Evolutionary conservation across 1,284 basidiomycete species (phyloP).

Genomic region (Marasmius tenuissimus): DNA sequence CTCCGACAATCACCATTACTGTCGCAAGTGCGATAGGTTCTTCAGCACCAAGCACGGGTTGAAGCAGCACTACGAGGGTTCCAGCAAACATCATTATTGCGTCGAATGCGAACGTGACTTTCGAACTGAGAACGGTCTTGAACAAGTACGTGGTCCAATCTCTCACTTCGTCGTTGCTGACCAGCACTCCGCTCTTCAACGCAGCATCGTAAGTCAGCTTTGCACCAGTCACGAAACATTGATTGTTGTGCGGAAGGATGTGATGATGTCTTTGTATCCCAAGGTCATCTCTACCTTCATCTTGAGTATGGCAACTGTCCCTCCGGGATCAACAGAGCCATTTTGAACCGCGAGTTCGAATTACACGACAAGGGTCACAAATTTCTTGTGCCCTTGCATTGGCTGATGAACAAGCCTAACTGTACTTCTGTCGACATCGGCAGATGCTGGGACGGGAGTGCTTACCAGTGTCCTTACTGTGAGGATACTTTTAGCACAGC

Average conservation of each 20-base stretch:
- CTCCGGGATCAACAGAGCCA: conserved; percentile 37
- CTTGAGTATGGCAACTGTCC: conserved; percentile 44
- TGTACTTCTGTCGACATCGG: conserved; percentile 35
- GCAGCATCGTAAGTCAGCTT: conserved; percentile 20
- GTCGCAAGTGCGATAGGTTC: conserved; percentile 36
- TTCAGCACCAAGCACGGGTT: conserved; percentile 39
- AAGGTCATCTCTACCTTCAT: conserved; percentile 45
- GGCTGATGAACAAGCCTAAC: conserved; percentile 12
- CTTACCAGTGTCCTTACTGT: conserved; percentile 58
- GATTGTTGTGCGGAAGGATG: conserved; percentile 38
- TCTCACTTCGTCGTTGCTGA: background rate
- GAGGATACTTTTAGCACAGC: conserved; percentile 36
- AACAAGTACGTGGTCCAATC: conserved; percentile 19
- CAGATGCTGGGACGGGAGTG: conserved; percentile 44
- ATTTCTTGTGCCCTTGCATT: conserved; percentile 34
- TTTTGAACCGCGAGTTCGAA: conserved; percentile 33
- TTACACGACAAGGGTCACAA: conserved; percentile 34
- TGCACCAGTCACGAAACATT: conserved; percentile 17
- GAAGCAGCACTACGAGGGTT: conserved; percentile 47
- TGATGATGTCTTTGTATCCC: conserved; percentile 36
- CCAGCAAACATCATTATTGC: conserved; percentile 48
- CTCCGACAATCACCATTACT: conserved; percentile 37
- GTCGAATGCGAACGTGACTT: conserved; percentile 42
- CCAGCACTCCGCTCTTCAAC: conserved; percentile 1
- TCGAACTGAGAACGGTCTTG: conserved; percentile 35